phyloP scores from a whole-genome alignment of 495 filamentous ascomycete genomes.

The Thozetella sp. region DNA sequence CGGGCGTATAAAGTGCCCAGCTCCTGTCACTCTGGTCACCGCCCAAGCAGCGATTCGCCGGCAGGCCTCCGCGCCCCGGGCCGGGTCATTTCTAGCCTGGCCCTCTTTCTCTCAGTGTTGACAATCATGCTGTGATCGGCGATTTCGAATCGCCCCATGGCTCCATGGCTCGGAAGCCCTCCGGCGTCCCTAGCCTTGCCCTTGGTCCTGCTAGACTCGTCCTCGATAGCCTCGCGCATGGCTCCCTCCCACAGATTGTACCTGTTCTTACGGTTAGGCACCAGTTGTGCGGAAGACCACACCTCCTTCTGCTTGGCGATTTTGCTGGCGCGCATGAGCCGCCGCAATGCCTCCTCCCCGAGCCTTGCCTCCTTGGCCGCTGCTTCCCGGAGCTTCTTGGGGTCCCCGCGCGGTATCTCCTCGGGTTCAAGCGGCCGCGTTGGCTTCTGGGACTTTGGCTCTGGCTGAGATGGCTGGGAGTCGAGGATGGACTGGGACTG shows the following conservation, averaged over 20 bases:
- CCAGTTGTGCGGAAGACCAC: constrained; percentile 32
- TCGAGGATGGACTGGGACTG: constrained; percentile 6
- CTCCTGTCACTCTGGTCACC: constrained; percentile 5
- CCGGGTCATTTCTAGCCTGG: constrained; percentile 34
- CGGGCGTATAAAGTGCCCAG: too few relatives aligned
- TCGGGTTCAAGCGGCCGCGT: constrained; percentile 26
- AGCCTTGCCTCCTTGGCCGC: constrained; percentile 46
- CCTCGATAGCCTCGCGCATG: constrained; percentile 40
- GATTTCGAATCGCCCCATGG: constrained; percentile 34
- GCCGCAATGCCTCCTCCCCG: constrained; percentile 42
- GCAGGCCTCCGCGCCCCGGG: constrained; percentile 16
- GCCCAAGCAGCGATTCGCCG: constrained; percentile 12
- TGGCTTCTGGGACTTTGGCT: constrained; percentile 6
- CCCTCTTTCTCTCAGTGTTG: constrained; percentile 33
- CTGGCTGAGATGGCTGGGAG: constrained; percentile 10
- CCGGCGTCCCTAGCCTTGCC: constrained; percentile 71
- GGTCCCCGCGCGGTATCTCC: constrained; percentile 30
- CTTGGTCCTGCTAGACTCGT: constrained; percentile 34
- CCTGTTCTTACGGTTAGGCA: constrained; percentile 30
- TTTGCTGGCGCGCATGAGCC: constrained; percentile 46
- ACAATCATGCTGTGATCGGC: constrained; percentile 52
- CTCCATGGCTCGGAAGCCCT: constrained; percentile 54
- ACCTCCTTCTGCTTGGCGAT: constrained; percentile 50
- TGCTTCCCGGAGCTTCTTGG: constrained; percentile 40
- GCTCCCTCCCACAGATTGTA: constrained; percentile 42